These are phyloP conservation scores for Boletus speciosus DNA, from an alignment of 768 basidiomycete genomes.

Conservation along the genomic window DNA sequence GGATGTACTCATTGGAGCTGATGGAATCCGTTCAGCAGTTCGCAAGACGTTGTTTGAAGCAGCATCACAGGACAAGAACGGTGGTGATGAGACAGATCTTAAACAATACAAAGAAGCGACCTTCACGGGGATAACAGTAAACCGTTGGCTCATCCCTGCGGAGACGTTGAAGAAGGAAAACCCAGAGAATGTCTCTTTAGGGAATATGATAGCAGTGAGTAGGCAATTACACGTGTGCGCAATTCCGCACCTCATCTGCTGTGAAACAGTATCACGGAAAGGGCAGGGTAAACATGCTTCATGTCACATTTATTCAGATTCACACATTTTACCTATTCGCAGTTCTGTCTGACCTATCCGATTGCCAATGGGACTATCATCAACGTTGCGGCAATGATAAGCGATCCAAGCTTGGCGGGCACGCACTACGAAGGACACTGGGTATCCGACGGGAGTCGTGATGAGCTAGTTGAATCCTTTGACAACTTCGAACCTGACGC, in stretches of 20 bases:
- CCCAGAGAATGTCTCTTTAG: slow-evolving; percentile 22
- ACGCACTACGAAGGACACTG: slow-evolving; percentile 32
- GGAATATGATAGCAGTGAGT: slow-evolving; percentile 20
- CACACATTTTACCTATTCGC: background rate
- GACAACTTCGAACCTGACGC: slow-evolving; percentile 38
- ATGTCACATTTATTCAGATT: background rate
- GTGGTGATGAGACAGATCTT: background rate
- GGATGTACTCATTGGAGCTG: no score
- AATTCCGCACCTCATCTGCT: slow-evolving; percentile 6
- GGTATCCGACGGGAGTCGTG: slow-evolving; percentile 26
- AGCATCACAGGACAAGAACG: slow-evolving; percentile 1
- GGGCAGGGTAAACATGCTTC: slow-evolving; percentile 1
- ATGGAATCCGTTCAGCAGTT: no score
- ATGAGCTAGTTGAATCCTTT: slow-evolving; percentile 31
- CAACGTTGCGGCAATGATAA: slow-evolving; percentile 35
- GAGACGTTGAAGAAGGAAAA: slow-evolving; percentile 26
- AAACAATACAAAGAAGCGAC: slow-evolving; percentile 26
- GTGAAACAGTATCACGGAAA: slow-evolving; percentile 12
- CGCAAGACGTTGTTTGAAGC: slow-evolving; percentile 12
- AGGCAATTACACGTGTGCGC: background rate
- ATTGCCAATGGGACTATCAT: slow-evolving; percentile 35
- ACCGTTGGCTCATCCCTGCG: slow-evolving; percentile 14
- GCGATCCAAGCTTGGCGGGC: slow-evolving; percentile 28
- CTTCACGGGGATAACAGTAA: slow-evolving; percentile 41
- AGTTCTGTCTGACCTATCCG: slow-evolving; percentile 42